Evolutionary conservation across 2,329 filamentous ascomycete species (phyloP), one percentile per base, ranked within the genome.

Genomic region (Arthrocladium fulminans): DNA sequence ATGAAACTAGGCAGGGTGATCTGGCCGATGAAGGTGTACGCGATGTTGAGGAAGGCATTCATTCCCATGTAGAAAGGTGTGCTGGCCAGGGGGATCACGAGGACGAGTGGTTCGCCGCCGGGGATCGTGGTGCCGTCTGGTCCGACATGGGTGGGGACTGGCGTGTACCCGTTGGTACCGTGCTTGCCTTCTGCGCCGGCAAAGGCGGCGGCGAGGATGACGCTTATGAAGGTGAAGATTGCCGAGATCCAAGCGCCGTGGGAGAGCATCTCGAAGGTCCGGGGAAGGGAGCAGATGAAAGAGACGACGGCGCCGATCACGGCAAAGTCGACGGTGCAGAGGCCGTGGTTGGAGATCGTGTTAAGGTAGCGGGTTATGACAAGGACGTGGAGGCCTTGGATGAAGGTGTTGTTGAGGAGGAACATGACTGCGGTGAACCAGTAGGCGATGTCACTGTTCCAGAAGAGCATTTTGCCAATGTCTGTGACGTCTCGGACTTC

Each of bases 1-100:
- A 96, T 96, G 70, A 96, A 96, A 58, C 85, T 90, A 0, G 89
- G 89, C 12, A 96, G 75, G 0, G 89, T 95, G 59, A 95, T 94
- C 64, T 96, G 89, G 0, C 89, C 89, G 57, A 96, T 95, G 63
- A 96, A 95, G 0, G 89, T 95, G 65, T 95, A 96, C 67, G 83
- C 87, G 62, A 96, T 96, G 67, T 96, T 96, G 64, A 96, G 75
- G 67, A 95, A 95, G 0, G 89, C 89, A 46, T 81, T 88, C 75
- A 94, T 83, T 19, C 83, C 88, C 2, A 76, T 72, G 2, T 94
- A 86, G 57, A 94, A 95, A 0, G 84, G 85, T 0, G 87, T 94
- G 15, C 82, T 79, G 2, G 73, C 65, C 2, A 80, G 67, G 0
- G 88, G 85, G 17, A 89, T 63, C 0, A 80, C 80, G 0, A 81